Base-by-base conservation (phyloP, 768 basidiomycete species). In the Mycena sanguinolenta region DNA sequence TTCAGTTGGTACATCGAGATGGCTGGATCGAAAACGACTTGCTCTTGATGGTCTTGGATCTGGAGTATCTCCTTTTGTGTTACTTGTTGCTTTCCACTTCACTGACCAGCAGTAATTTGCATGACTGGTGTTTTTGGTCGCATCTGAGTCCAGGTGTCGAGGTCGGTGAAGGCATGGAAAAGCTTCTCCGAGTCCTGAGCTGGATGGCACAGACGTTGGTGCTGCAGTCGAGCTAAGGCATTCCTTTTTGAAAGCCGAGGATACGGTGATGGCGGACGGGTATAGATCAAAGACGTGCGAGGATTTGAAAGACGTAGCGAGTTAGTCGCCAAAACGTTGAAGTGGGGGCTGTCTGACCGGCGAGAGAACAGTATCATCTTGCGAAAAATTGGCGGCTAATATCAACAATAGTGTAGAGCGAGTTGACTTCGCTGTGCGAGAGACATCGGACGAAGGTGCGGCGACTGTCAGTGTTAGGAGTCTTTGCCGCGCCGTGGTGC, bases 311-410 rank as follows among this genome's bases (percentile, higher is more conserved):
- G 92, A 92, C 0, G 91, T 91, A 19, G 92, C 94, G 28, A 93
- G 83, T 65, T 91, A 89, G 75, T 94, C 93, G 30, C 84, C 89
- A 1, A 91, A 90, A 12, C 86, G 84, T 73, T 90, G 89, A 85
- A n/a, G 86, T 84, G 8, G 89, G 88, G 73, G 57, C 10, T 75
- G 74, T 67, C 77, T 91, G 86, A 46, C 90, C 5, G 88, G 42
- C 89, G 86, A 99, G 14, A 92, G 89, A 36, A 96, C 89, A 0
- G 98, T 95, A 78, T 99, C 95, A 78, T 99, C 94, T 75, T 95
- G 91, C 96, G 67, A 96, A 97, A 0, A 98, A 88, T 70, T 92
- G 93, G 52, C 90, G 82, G 9, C 80, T n/a, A n/a, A n/a, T n/a
- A n/a, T n/a, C 70, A 13, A 85, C 79, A 4, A 84, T 73, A 75